phyloP scores from a whole-genome alignment of 2,329 filamentous ascomycete species.

The Diaporthe sp. region DNA sequence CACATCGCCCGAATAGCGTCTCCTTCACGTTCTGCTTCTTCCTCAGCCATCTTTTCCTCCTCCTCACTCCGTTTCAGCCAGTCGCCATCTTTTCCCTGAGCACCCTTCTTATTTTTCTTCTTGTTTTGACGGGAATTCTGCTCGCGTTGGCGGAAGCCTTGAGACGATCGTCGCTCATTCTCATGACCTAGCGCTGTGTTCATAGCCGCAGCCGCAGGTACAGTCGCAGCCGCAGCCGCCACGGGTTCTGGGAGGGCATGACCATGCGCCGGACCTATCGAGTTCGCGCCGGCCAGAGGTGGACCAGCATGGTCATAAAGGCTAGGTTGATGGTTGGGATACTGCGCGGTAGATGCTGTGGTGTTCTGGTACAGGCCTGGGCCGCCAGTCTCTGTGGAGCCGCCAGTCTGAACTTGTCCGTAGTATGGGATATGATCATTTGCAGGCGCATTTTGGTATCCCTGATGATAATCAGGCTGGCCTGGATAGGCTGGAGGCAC shows the following conservation, averaged over 20 bases:
- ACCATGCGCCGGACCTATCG: background rate
- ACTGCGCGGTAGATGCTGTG: background rate
- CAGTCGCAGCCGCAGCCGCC: background rate
- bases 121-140: constrained; percentile 34
- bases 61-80: constrained; percentile 38
- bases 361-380: constrained; percentile 8
- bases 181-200: constrained; percentile 32
- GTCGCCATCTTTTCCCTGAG: constrained; percentile 34
- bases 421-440: constrained; percentile 28
- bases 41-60: constrained; percentile 44
- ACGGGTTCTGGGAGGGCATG: constrained; percentile 2
- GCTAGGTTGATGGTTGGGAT: background rate
- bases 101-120: constrained; percentile 40
- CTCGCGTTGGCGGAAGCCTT: constrained; percentile 36
- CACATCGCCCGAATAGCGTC: constrained; percentile 50
- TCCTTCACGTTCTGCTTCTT: constrained; percentile 46
- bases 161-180: constrained; percentile 39
- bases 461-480: constrained; percentile 29
- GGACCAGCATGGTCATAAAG: constrained; percentile 17
- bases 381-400: background rate
- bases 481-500: constrained; percentile 30
- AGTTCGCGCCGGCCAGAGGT: background rate
- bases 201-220: background rate
- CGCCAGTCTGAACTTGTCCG: constrained; percentile 16
- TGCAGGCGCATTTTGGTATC: constrained; percentile 23